These are phyloP conservation scores for Sanghuangporus weigelae DNA, from an alignment of 1,284 basidiomycete species.

Conservation along the genomic window DNA sequence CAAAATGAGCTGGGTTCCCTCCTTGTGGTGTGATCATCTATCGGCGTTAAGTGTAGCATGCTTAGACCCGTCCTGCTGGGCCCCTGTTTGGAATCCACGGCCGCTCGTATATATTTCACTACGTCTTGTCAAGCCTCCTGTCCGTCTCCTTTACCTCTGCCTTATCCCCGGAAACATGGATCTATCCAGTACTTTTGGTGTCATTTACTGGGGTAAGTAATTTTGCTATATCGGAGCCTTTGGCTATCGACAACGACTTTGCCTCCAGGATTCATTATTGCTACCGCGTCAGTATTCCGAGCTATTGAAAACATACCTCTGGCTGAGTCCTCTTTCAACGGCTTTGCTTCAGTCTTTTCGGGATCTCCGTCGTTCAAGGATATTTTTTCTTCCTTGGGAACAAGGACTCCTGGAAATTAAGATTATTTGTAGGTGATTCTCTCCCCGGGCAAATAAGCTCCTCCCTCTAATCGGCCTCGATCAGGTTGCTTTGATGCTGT, in stretches of 20 bases:
- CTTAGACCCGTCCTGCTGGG: background rate
- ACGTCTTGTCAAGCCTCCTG: background rate
- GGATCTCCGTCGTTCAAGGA: conserved; percentile 11
- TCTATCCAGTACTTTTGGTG: conserved; percentile 11
- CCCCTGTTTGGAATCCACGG: background rate
- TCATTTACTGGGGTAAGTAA: conserved; percentile 10
- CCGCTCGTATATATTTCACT: background rate
- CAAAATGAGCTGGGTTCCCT: background rate
- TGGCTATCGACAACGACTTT: background rate
- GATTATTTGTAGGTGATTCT: conserved; percentile 2
- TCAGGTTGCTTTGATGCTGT: conserved; percentile 9
- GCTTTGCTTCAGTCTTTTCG: conserved; percentile 3
- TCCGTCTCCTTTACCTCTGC: background rate
- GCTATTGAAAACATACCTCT: background rate
- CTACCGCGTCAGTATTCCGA: conserved; percentile 3
- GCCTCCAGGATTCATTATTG: conserved; percentile 5
- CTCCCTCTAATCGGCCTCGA: background rate
- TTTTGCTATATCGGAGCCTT: background rate
- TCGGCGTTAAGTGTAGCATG: background rate
- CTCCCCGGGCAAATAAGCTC: background rate
- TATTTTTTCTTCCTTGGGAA: conserved; percentile 10
- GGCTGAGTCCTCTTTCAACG: background rate
- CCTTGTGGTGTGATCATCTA: background rate
- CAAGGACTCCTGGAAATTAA: conserved; percentile 5
- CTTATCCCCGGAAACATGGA: background rate